phyloP scores from a whole-genome alignment of 2,329 filamentous ascomycete species.

The Clonostachys rosea region DNA sequence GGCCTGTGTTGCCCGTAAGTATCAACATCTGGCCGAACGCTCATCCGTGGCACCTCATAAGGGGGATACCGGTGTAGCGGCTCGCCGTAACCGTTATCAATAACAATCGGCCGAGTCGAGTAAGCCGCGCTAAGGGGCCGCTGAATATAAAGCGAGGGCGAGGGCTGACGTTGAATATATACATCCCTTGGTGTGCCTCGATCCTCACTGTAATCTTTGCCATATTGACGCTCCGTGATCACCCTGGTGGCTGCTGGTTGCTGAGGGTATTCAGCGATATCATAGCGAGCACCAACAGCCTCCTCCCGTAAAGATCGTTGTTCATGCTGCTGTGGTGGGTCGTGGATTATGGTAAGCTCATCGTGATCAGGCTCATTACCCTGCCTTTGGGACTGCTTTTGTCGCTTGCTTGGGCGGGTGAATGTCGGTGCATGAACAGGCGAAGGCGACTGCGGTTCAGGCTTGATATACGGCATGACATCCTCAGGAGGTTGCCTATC shows the following conservation, averaged over 20 bases:
- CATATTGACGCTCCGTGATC: slow-evolving; percentile 19
- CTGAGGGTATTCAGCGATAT: slow-evolving; percentile 13
- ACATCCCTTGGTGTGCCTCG: slow-evolving; percentile 17
- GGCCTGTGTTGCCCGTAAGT: slow-evolving; percentile 44
- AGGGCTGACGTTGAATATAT: slow-evolving; percentile 26
- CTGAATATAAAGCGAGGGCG: slow-evolving; percentile 27
- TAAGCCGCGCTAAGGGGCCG: slow-evolving; percentile 30
- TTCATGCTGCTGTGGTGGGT: slow-evolving; percentile 25
- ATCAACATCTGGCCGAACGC: slow-evolving; percentile 42
- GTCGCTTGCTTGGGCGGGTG: slow-evolving; percentile 51
- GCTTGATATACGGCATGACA: slow-evolving; percentile 53
- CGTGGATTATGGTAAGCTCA: slow-evolving; percentile 27
- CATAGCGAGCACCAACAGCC: slow-evolving; percentile 26
- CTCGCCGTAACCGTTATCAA: slow-evolving; percentile 34
- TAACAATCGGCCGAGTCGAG: slow-evolving; percentile 28
- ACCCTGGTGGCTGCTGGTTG: slow-evolving; percentile 13
- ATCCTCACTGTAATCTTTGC: slow-evolving; percentile 24
- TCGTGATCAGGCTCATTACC: slow-evolving; percentile 18
- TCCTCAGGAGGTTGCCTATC: slow-evolving; percentile 44
- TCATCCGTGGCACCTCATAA: slow-evolving; percentile 35
- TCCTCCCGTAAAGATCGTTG: slow-evolving; percentile 19
- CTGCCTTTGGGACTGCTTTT: slow-evolving; percentile 40
- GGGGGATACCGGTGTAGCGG: slow-evolving; percentile 34
- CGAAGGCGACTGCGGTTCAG: slow-evolving; percentile 60
- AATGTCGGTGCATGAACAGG: slow-evolving; percentile 49